Base-by-base conservation (phyloP, 345 rosid genomes). In the Kernera saxatilis region DNA sequence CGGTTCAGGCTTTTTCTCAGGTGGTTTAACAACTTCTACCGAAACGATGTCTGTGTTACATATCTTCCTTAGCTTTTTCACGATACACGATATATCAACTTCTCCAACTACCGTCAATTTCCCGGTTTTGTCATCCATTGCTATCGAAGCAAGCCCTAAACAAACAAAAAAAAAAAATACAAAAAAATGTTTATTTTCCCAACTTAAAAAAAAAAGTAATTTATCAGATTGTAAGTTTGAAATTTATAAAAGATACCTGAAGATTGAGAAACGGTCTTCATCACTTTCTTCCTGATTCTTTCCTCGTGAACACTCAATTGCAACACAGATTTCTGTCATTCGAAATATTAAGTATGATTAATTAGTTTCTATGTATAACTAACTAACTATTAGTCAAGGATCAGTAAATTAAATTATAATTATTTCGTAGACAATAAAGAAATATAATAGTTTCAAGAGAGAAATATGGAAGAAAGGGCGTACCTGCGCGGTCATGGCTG, bases 11-110 rank as follows among this genome's bases (percentile, higher is more conserved):
- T 86, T 83, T 78, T 84, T 83, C 77, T 84, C 88, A 0, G 82
- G 83, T 69, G 85, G 84, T 71, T 87, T 89, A 23, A 82, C 86
- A 19, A 74, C 86, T 64, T 86, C 96, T 4, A 84, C 92, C 5
- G 89, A 71, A 12, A 84, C 41, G 10, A 89, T 79, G 0, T 84
- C 83, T 1, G 92, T 62, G 33, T 29, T 36, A 53, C 91, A 87
- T 0, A 81, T 15, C 71, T 87, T 90, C 70, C 85, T 82, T 60
- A 90, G 55, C 69, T 90, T 87, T 52, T 49, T 37, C 50, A 76
- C 91, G 1, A 84, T 49, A 2, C 0, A 0, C 1, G 83, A 73
- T 14, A 88, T 67, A 78, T 86, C 96, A 10, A 83, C 35, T 29
- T 78, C 82, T 43, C 93, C 93, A 5, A 72, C 71, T 23, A 86